These are phyloP conservation scores for Hypoxylon lienhwacheense DNA, from an alignment of 495 filamentous ascomycete genomes.

Conservation along the genomic window DNA sequence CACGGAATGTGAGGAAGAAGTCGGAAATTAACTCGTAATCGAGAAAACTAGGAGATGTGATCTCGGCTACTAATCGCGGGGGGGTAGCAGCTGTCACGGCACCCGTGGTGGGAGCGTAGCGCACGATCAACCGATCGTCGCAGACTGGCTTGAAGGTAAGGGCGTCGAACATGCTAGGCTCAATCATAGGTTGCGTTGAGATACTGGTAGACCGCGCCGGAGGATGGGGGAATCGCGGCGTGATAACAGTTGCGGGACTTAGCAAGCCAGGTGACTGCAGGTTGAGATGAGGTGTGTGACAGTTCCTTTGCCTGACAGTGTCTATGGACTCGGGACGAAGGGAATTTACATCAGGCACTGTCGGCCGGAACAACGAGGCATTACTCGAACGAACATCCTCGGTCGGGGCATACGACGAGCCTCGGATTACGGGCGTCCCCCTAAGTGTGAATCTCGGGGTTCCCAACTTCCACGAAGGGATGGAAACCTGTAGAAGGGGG, in stretches of 20 bases:
- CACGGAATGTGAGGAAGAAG: slow-evolving; percentile 94
- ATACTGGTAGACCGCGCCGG: slow-evolving; percentile 45
- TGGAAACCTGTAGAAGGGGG: slow-evolving; percentile 72
- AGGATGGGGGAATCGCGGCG: slow-evolving; percentile 32
- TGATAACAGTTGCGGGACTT: slow-evolving; percentile 26
- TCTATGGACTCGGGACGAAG: slow-evolving; percentile 35
- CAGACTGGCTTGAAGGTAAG: slow-evolving; percentile 69
- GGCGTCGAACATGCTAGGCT: slow-evolving; percentile 73
- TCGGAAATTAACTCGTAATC: slow-evolving; percentile 98
- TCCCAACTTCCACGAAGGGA: slow-evolving; percentile 85
- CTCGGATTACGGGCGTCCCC: slow-evolving; percentile 79
- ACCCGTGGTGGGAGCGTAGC: slow-evolving; percentile 70
- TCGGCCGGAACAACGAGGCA: slow-evolving; percentile 48
- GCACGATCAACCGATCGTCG: slow-evolving; percentile 81
- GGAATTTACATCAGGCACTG: slow-evolving; percentile 25
- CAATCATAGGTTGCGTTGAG: slow-evolving; percentile 52
- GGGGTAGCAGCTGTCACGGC: slow-evolving; percentile 89
- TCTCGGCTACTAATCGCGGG: slow-evolving; percentile 91
- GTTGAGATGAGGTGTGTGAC: slow-evolving; percentile 37
- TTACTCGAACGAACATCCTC: slow-evolving; percentile 52
- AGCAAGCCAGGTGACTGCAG: slow-evolving; percentile 31
- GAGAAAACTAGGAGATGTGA: slow-evolving; percentile 92
- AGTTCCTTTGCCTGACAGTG: slow-evolving; percentile 35
- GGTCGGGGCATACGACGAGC: slow-evolving; percentile 64
- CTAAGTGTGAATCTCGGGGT: slow-evolving; percentile 77